Evolutionary conservation across 2,329 filamentous ascomycete species (phyloP).

Genomic region (Furcasterigmium sp.): DNA sequence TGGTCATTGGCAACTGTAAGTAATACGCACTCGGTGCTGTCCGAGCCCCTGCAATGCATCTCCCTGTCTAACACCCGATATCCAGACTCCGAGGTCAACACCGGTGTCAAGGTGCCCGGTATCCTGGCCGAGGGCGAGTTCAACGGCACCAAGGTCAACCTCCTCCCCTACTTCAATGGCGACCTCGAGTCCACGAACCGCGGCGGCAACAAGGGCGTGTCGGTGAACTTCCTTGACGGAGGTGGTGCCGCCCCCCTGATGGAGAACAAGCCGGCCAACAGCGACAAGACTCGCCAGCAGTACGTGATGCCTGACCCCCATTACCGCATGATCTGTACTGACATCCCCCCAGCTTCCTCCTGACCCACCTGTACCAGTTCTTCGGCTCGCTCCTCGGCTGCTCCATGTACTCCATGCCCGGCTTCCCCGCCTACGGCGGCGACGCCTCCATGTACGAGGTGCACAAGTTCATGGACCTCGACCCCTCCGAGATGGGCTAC

Average conservation of each 20-base stretch:
- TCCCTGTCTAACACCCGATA: neutral
- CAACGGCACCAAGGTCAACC: constrained; percentile 46
- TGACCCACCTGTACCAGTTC: constrained; percentile 58
- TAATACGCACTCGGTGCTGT: too few relatives aligned
- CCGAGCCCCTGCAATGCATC: too few relatives aligned
- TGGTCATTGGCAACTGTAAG: constrained; percentile 57
- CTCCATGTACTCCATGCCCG: constrained; percentile 40
- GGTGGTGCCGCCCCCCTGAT: constrained; percentile 50
- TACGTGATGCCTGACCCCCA: constrained; percentile 22
- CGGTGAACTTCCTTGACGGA: constrained; percentile 57
- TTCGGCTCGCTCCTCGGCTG: constrained; percentile 56
- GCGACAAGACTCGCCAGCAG: constrained; percentile 49
- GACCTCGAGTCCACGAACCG: constrained; percentile 47
- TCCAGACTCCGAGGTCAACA: constrained; percentile 46
- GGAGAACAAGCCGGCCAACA: constrained; percentile 49
- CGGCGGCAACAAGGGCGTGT: constrained; percentile 34
- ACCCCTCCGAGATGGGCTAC: constrained; percentile 45
- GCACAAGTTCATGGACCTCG: constrained; percentile 57
- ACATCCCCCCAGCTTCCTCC: constrained; percentile 35
- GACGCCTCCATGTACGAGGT: constrained; percentile 42
- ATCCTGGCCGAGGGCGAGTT: constrained; percentile 47
- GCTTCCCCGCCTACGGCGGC: constrained; percentile 44
- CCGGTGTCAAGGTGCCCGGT: constrained; percentile 47
- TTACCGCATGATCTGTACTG: constrained; percentile 1
- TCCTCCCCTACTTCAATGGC: constrained; percentile 57